Evolutionary conservation across 225 moss, liverwort and hornwort species (phyloP), one percentile per base, ranked within the genome.

Genomic region (Anthoceros angustus): DNA sequence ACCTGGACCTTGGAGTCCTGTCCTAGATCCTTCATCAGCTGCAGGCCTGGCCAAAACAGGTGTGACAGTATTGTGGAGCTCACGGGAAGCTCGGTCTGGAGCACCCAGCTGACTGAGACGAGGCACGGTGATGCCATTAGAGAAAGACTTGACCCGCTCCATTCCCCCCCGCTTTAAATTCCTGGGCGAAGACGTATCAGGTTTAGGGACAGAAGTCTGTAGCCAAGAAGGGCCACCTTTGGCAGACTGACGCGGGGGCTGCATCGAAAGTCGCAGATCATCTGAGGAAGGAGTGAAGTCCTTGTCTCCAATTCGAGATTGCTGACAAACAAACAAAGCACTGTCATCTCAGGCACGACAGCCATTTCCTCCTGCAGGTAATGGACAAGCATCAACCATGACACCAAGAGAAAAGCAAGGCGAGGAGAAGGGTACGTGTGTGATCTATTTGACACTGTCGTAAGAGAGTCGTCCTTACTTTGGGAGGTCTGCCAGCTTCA

Each of bases 21-120:
- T 98, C 70, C 88, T 79, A 49, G 95, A 98, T 64, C 95, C 95
- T 81, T 98, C 95, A 63, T 98, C 95, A 9, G 91, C 95, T 43
- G 95, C 91, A 16, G 85, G 82, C 42, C 78, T 82, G 23, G 70
- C 79, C 16, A 83, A 41, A 64, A 65, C 79, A 67, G 83, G 66
- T 12, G 64, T 18, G 64, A 38, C 64, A 6, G 18, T 41, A n/a
- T 64, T 60, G 55, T 16, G 16, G 55, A 60, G 39, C 39, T 64
- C 39, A 7, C 39, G 64, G 10, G 41, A 64, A 41, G 64, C 39
- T 25, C 39, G 39, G 32, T 64, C 39, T 32, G 64, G 41, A 67
- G 81, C 79, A 43, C 80, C 86, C 41, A 86, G 70, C 42, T 88
- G 91, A 67, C 85, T 86, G 24, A 88, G 76, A 49, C 91, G 79